A percentile compares a stretch with the other conserved stretches of the same genome.
Evolutionary conservation across 106 monocot species (phyloP).

Genomic region (Dactylorhiza incarnata): DNA sequence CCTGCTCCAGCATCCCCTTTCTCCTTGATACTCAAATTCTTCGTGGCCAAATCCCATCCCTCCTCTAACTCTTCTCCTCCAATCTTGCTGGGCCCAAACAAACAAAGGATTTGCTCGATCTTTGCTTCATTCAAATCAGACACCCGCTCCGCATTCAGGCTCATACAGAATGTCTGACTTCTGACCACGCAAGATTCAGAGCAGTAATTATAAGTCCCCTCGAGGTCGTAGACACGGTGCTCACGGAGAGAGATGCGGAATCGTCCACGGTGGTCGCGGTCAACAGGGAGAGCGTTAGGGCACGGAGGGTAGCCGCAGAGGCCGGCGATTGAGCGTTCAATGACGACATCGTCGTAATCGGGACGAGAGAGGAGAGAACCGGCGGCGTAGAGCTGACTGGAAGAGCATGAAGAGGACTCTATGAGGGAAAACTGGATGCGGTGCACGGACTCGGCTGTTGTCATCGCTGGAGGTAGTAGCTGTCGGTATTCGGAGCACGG

Average conservation of each 20-base stretch:
- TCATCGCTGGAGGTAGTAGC: background rate
- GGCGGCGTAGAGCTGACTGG: slow-evolving; percentile 42
- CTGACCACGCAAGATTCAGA: slow-evolving; percentile 47
- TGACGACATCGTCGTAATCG: slow-evolving; percentile 77
- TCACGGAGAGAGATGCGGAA: slow-evolving; percentile 70
- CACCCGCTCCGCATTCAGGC: slow-evolving; percentile 25
- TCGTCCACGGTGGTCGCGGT: slow-evolving; percentile 23
- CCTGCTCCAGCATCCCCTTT: slow-evolving; percentile 23
- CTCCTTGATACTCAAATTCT: slow-evolving; percentile 52
- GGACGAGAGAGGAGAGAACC: slow-evolving; percentile 48
- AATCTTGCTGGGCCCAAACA: slow-evolving; percentile 23
- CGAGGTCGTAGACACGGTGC: slow-evolving; percentile 80
- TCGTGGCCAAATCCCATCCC: slow-evolving; percentile 12
- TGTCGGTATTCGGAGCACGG: no score
- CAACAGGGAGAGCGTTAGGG: slow-evolving; percentile 19
- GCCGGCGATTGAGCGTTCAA: slow-evolving; percentile 60
- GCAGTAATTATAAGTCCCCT: slow-evolving; percentile 73
- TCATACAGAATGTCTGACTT: slow-evolving; percentile 38
- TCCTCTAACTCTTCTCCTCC: background rate
- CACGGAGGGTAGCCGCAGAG: slow-evolving; percentile 76
- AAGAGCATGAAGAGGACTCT: slow-evolving; percentile 26
- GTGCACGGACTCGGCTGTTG: slow-evolving; percentile 33
- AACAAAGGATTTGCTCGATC: slow-evolving; percentile 22
- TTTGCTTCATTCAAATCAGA: slow-evolving; percentile 14
- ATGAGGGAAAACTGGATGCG: slow-evolving; percentile 52